A percentile compares a stretch with the other conserved stretches of the same genome.
phyloP scores from a whole-genome alignment of 1,284 basidiomycete species.

The Heterobasidion parviporum region DNA sequence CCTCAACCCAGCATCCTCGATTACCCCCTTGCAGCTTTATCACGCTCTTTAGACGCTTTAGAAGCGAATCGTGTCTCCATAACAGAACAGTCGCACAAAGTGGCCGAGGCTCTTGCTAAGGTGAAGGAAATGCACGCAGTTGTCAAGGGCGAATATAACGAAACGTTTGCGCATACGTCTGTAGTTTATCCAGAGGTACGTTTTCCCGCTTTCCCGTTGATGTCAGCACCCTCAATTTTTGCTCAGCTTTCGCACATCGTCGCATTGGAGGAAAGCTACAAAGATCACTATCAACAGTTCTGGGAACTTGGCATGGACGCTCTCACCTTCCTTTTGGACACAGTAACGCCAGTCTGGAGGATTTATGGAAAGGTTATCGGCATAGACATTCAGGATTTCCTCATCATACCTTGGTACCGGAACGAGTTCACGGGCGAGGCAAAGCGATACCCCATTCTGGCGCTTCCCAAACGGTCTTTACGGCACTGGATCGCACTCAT shows the following conservation, averaged over 20 bases:
- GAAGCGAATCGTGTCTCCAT: constrained; percentile 30
- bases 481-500: constrained; percentile 59
- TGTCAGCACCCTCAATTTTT: neutral
- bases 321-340: constrained; percentile 63
- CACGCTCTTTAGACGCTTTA: constrained; percentile 33
- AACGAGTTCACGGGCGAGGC: constrained; percentile 74
- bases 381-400: constrained; percentile 66
- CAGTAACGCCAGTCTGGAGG: constrained; percentile 68
- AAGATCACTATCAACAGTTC: constrained; percentile 65
- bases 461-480: constrained; percentile 52
- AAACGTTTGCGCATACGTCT: constrained; percentile 61
- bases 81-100: constrained; percentile 34
- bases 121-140: constrained; percentile 45
- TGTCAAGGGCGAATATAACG: constrained; percentile 59
- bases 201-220: constrained; percentile 1
- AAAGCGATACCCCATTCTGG: constrained; percentile 52
- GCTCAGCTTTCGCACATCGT: constrained; percentile 56
- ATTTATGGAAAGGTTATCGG: constrained; percentile 71
- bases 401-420: constrained; percentile 71
- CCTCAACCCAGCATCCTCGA: constrained; percentile 39
- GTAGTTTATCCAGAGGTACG: constrained; percentile 65
- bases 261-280: constrained; percentile 64
- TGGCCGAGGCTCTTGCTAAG: constrained; percentile 35
- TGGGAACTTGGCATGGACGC: constrained; percentile 72
- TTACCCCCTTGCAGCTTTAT: constrained; percentile 40